A percentile compares a stretch with the other conserved stretches of the same genome.
phyloP scores from a whole-genome alignment of 495 filamentous ascomycete genomes.

The Penicillium flavigenum region DNA sequence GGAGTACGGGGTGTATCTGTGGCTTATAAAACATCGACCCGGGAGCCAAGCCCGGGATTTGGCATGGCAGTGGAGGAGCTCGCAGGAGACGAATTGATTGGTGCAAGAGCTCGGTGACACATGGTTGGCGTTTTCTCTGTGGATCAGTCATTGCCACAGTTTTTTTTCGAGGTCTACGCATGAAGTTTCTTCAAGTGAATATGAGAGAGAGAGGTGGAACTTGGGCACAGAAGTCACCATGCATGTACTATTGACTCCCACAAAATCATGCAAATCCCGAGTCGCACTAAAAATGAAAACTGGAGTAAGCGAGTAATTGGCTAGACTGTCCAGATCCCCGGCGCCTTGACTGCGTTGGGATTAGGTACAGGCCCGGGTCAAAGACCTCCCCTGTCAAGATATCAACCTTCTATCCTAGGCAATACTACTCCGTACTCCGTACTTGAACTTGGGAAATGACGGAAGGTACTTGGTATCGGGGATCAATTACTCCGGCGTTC shows the following conservation, averaged over 20 bases:
- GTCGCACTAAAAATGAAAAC: not conserved
- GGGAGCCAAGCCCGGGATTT: constrained; percentile 14
- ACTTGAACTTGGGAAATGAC: not conserved
- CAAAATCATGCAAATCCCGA: constrained; percentile 2
- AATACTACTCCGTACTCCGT: too few relatives aligned
- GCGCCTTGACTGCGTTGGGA: constrained; percentile 12
- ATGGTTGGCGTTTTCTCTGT: constrained; percentile 15
- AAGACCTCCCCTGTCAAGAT: not conserved
- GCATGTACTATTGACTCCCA: not conserved
- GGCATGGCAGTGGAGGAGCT: not conserved
- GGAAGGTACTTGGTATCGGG: not conserved
- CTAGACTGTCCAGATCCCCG: constrained; percentile 6
- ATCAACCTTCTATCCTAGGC: constrained; percentile 1
- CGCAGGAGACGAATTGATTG: not conserved
- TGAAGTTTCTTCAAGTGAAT: not conserved
- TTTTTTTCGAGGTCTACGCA: not conserved
- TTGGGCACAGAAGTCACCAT: not conserved
- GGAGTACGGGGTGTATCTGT: not conserved
- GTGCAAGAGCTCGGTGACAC: constrained; percentile 20
- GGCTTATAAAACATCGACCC: too few relatives aligned
- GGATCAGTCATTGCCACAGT: constrained; percentile 1
- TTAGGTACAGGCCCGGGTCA: not conserved
- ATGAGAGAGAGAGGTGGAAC: not conserved
- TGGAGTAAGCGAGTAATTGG: not conserved
- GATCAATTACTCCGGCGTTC: not conserved